Percentiles rank a stretch among this genome's conserved stretches.
Conservation (phyloP, 1,284 basidiomycete species). For the Paramarasmius palmivorus region DNA sequence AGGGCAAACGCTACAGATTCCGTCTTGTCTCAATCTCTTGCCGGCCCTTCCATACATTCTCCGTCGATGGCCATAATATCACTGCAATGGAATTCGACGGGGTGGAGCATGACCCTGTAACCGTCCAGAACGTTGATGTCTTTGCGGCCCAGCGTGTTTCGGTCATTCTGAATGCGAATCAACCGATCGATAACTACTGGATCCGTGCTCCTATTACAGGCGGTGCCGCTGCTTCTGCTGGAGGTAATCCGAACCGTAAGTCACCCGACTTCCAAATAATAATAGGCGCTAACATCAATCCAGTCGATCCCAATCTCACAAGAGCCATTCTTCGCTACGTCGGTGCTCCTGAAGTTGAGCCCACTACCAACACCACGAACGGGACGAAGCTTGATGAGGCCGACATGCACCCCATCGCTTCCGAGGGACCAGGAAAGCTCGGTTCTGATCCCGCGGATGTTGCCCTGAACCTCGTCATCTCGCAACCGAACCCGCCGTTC, state of each 20-base stretch:
- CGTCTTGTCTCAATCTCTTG: constrained; percentile 57
- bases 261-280: not conserved
- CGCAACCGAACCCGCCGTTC: constrained; percentile 33
- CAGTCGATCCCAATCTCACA: constrained; percentile 15
- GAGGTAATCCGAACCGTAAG: constrained; percentile 33
- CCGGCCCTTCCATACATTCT: constrained; percentile 38
- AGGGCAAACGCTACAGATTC: constrained; percentile 36
- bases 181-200: constrained; percentile 40
- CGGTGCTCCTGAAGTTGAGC: constrained; percentile 39
- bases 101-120: constrained; percentile 32
- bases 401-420: constrained; percentile 34
- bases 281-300: not conserved
- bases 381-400: constrained; percentile 28
- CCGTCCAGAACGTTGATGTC: constrained; percentile 36
- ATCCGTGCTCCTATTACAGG: constrained; percentile 33
- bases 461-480: constrained; percentile 31
- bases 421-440: constrained; percentile 29
- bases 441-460: constrained; percentile 34
- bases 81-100: constrained; percentile 49
- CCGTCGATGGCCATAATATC: constrained; percentile 47
- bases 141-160: constrained; percentile 37
- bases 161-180: constrained; percentile 34
- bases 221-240: constrained; percentile 21
- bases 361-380: constrained; percentile 30
- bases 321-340: constrained; percentile 48